A percentile compares a stretch with the other conserved stretches of the same genome.
Conservation (phyloP, 2,329 filamentous ascomycete genomes). For the Xylariaceae sp. region DNA sequence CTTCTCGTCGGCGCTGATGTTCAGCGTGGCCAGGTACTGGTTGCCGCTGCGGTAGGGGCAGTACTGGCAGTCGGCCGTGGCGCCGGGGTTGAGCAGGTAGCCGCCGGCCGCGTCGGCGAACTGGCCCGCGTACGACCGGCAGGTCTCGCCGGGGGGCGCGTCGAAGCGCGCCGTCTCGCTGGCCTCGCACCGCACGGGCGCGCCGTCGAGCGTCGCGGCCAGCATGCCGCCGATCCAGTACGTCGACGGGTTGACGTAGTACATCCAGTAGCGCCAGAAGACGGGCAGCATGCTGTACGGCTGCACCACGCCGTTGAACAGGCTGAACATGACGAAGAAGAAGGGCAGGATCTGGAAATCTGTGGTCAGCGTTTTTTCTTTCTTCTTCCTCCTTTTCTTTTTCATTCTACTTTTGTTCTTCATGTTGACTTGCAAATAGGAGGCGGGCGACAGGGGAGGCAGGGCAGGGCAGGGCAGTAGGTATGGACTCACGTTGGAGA, state of each 20-base stretch:
- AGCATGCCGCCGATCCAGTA: constrained; percentile 68
- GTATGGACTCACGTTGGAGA: constrained; percentile 50
- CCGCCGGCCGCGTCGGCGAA: constrained; percentile 49
- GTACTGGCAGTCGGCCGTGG: constrained; percentile 56
- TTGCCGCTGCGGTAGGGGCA: constrained; percentile 52
- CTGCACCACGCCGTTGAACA: constrained; percentile 72
- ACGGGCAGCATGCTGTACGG: constrained; percentile 57
- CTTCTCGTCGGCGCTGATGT: constrained; percentile 48
- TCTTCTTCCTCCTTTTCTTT: no score
- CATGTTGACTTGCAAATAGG: not conserved
- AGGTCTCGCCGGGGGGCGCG: constrained; percentile 57
- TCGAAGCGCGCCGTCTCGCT: constrained; percentile 41
- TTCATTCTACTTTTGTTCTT: no score
- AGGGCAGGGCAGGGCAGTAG: not conserved
- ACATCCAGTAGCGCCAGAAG: constrained; percentile 69
- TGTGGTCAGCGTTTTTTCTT: no score
- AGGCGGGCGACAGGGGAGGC: not conserved
- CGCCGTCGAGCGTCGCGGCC: constrained; percentile 49
- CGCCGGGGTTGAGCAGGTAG: constrained; percentile 56
- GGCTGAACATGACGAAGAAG: constrained; percentile 69
- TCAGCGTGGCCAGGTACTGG: constrained; percentile 56
- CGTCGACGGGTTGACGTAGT: constrained; percentile 55
- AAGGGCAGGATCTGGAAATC: constrained; percentile 59
- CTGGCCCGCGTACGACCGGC: constrained; percentile 52
- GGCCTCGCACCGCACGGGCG: constrained; percentile 39